Percentiles rank a stretch among this genome's conserved stretches.
phyloP scores from a whole-genome alignment of 371 early-diverging fungal genomes.

The Rhizopus sp. region DNA sequence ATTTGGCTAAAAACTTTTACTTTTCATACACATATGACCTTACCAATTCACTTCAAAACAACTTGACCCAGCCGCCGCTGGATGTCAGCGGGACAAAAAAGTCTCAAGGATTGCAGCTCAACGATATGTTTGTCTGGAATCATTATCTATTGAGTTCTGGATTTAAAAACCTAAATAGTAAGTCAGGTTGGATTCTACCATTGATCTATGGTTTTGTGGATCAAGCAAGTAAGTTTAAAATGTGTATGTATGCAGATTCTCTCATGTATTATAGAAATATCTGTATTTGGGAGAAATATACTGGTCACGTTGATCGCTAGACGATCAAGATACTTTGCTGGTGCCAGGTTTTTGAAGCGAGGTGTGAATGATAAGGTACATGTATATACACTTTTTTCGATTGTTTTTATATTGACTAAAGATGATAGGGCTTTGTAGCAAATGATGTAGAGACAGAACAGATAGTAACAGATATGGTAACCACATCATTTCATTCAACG shows the following conservation, averaged over 20 bases:
- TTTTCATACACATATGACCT: slow-evolving; percentile 95
- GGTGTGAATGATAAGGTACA: slow-evolving; percentile 87
- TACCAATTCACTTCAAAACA: slow-evolving; percentile 87
- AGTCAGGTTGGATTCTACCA: slow-evolving; percentile 87
- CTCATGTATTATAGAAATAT: slow-evolving; percentile 51
- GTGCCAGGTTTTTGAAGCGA: slow-evolving; percentile 95
- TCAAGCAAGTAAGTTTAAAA: slow-evolving; percentile 75
- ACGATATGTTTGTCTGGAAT: slow-evolving; percentile 97
- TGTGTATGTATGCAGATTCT: background rate
- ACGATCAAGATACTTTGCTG: slow-evolving; percentile 93
- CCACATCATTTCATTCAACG: slow-evolving; percentile 77
- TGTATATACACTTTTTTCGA: no score
- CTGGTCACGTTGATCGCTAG: slow-evolving; percentile 93
- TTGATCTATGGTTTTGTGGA: slow-evolving; percentile 96
- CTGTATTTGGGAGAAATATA: slow-evolving; percentile 83
- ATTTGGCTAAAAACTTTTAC: slow-evolving; percentile 86
- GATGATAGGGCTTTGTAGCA: slow-evolving; percentile 84
- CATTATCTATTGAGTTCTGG: slow-evolving; percentile 77
- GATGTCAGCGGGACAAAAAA: slow-evolving; percentile 1
- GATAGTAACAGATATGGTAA: slow-evolving; percentile 89
- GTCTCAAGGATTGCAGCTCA: slow-evolving; percentile 32
- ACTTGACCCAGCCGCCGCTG: slow-evolving; percentile 65
- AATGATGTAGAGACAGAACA: slow-evolving; percentile 99
- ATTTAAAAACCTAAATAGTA: slow-evolving; percentile 61
- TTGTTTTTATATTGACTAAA: no score